A percentile compares a stretch with the other conserved stretches of the same genome.
Evolutionary conservation across 176 grass and related monocot genomes (phyloP).

Genomic region (Avena insularis): DNA sequence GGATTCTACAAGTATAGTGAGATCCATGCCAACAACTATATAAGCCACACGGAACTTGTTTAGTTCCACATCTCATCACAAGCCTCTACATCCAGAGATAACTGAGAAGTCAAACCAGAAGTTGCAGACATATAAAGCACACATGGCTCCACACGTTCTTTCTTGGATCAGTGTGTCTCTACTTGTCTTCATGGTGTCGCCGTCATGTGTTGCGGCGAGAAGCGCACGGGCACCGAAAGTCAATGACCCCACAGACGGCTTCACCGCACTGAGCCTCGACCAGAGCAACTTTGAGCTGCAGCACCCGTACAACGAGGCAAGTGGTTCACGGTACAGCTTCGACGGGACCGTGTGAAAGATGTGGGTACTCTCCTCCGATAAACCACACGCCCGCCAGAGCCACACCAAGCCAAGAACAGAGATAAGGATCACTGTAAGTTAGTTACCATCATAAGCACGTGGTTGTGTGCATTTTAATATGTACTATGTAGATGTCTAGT

Average conservation of each 20-base stretch:
- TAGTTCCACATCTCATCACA: not conserved
- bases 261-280: slow-evolving; percentile 45
- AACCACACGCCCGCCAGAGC: slow-evolving; percentile 19
- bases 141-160: not conserved
- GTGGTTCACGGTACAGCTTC: slow-evolving; percentile 29
- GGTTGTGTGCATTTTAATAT: not conserved
- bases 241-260: slow-evolving; percentile 41
- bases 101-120: not conserved
- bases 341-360: slow-evolving; percentile 36
- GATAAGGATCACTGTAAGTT: slow-evolving; percentile 48
- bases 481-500: not conserved
- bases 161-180: not conserved
- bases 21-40: not conserved
- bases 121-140: not conserved
- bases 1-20: not conserved
- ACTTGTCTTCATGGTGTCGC: not conserved
- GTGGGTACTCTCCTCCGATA: slow-evolving; percentile 52
- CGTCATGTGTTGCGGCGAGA: not conserved
- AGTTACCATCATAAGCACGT: not conserved
- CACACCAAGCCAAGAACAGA: slow-evolving; percentile 51
- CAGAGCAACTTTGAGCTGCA: slow-evolving; percentile 47
- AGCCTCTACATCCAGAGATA: not conserved
- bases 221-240: not conserved
- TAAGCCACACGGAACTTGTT: slow-evolving; percentile 7
- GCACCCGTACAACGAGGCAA: slow-evolving; percentile 36